Evolutionary conservation across 1,139 yeast genomes (phyloP).

Genomic region (Yamadazyma mexicana): DNA sequence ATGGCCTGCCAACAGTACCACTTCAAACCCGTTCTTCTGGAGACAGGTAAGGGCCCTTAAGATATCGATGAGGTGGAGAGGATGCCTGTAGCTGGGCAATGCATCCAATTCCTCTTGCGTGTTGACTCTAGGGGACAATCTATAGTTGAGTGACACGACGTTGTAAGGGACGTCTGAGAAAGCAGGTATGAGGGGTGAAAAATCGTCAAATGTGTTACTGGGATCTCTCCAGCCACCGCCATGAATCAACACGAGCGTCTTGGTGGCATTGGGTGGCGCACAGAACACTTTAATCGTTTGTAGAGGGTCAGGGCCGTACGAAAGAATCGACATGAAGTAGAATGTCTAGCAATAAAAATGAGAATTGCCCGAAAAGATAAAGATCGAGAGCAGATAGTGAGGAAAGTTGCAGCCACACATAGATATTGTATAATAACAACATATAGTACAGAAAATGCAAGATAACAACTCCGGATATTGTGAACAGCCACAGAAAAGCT

Average conservation of each 20-base stretch:
- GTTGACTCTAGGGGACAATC: constrained; percentile 55
- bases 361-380: too few species aligned
- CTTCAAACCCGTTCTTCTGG: constrained; percentile 10
- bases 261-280: constrained; percentile 12
- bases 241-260: constrained; percentile 57
- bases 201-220: constrained; percentile 57
- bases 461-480: too few species aligned
- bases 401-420: too few species aligned
- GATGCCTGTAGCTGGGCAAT: constrained; percentile 42
- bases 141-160: constrained; percentile 58
- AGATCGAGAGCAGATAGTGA: too few species aligned
- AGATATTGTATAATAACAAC: too few species aligned
- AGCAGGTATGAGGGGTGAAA: constrained; percentile 28
- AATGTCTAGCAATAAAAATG: too few species aligned
- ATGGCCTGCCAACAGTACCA: constrained; percentile 61
- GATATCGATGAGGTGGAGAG: constrained; percentile 62
- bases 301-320: constrained; percentile 25
- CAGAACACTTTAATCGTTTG: constrained; percentile 25
- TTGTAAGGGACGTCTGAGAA: constrained; percentile 16
- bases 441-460: too few species aligned
- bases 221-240: constrained; percentile 93
- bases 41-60: constrained; percentile 41
- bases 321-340: neutral
- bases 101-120: constrained; percentile 11
- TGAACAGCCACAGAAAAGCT: too few species aligned